Evolutionary conservation across 192 early-diverging fungal genomes (phyloP).

Genomic region (Rhizoclosmatium sp.): DNA sequence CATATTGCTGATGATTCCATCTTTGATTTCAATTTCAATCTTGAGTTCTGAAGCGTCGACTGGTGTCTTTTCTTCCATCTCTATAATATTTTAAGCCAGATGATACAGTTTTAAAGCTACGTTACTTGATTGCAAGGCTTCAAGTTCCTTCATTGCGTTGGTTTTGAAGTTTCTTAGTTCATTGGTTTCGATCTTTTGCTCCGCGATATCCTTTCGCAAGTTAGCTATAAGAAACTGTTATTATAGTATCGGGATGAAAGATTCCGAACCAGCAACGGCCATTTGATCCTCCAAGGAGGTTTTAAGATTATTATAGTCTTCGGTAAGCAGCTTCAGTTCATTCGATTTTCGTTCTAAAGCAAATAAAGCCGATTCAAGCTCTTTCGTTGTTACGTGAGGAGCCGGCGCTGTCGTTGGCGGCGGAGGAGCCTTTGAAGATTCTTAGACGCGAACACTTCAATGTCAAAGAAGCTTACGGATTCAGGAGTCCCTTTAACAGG

Average conservation of each 20-base stretch:
- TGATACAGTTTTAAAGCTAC: not conserved
- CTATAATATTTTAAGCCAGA: slow-evolving; percentile 8
- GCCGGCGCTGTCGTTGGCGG: not conserved
- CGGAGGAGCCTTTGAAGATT: not conserved
- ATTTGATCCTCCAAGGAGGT: slow-evolving; percentile 47
- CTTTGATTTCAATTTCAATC: slow-evolving; percentile 40
- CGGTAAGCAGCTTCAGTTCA: slow-evolving; percentile 55
- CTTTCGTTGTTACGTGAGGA: slow-evolving; percentile 47
- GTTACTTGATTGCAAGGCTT: slow-evolving; percentile 19
- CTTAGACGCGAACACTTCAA: not conserved
- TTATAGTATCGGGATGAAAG: not conserved
- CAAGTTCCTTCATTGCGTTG: slow-evolving; percentile 41
- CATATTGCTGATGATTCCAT: slow-evolving; percentile 37
- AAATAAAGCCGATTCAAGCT: slow-evolving; percentile 58
- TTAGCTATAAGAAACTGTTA: not conserved
- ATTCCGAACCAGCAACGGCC: slow-evolving; percentile 34
- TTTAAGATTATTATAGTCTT: slow-evolving; percentile 49
- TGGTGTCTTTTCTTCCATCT: slow-evolving; percentile 27
- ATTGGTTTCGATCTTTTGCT: slow-evolving; percentile 31
- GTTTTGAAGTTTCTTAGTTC: slow-evolving; percentile 40
- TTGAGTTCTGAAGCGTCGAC: slow-evolving; percentile 44
- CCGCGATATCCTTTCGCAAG: slow-evolving; percentile 42
- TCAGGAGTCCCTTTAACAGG: slow-evolving; percentile 6
- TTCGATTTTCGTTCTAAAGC: slow-evolving; percentile 53
- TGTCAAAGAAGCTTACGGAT: not conserved